Base-by-base conservation (phyloP, 2,329 filamentous ascomycete species). In the Madurella mycetomatis region DNA sequence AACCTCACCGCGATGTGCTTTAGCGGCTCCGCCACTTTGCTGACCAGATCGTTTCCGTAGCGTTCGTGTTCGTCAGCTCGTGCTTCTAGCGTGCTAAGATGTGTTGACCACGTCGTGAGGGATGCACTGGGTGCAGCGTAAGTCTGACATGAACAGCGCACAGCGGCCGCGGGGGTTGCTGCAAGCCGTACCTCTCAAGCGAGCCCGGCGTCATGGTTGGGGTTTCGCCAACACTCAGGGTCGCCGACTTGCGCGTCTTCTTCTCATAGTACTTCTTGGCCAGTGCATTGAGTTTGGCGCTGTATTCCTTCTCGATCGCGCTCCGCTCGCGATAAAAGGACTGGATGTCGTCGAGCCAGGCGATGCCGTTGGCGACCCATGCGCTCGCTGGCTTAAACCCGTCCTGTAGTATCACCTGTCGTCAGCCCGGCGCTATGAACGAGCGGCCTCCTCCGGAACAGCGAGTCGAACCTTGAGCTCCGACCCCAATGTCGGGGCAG, bases 201-300 rank as follows among this genome's bases (percentile, higher is more conserved):
- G 92, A 97, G 2, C 95, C 94, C 1, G 94, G 94, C 2, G 94
- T 97, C 79, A 97, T 87, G 55, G 84, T 83, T 39, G 94, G 94
- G 19, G 86, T 94, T 66, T 99, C 94, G 66, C 94, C 94, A 50
- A 97, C 94, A 69, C 92, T 96, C 64, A 99, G 72, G 65, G 80
- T 86, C 63, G 90, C 87, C 42, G 87, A 87, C 75, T 94, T 96
- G 73, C 86, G 91, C 45, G 89, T 85, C 78, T 97, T 99, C 78
- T 95, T 72, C 37, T 99, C 95, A 68, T 90, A 94, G 76, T 96
- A 97, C 71, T 94, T 96, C 77, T 94, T 95, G 52, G 92, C 94
- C 48, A 99, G 77, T 2, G 84, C 85, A 63, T 83, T 88, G 60
- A 99, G 84, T 73, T 92, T 97, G 60, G 87, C 81, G 65, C 90